Evolutionary conservation across 164 flowering plant genomes (phyloP).

Genomic region (Chimonanthus praecox): DNA sequence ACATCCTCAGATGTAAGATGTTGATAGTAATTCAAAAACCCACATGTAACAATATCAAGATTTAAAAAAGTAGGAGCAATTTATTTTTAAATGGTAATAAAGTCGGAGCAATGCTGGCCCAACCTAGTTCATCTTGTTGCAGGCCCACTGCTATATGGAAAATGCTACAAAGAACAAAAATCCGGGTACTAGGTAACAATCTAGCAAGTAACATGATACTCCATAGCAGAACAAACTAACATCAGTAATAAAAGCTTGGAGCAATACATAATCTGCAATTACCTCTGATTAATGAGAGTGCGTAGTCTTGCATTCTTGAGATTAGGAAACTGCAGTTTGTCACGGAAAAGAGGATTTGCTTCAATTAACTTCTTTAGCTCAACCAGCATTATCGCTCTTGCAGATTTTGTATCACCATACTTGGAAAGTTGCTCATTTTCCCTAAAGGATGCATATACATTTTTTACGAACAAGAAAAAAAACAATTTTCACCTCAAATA

Average conservation of each 20-base stretch:
- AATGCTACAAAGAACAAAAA: not conserved
- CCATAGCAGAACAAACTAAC: not conserved
- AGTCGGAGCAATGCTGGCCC: too few species aligned
- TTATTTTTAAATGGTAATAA: not conserved
- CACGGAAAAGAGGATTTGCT: slow-evolving; percentile 61
- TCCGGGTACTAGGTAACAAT: too few species aligned
- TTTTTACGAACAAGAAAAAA: not conserved
- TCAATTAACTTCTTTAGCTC: slow-evolving; percentile 61
- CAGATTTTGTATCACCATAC: slow-evolving; percentile 59
- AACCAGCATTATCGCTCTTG: slow-evolving; percentile 49
- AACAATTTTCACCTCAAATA: too few species aligned
- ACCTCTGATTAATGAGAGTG: slow-evolving; percentile 56
- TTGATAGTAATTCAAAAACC: too few species aligned
- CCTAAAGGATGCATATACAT: slow-evolving; percentile 19
- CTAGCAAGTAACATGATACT: too few species aligned
- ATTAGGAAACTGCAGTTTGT: slow-evolving; percentile 48
- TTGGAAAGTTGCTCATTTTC: slow-evolving; percentile 60
- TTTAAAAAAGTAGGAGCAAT: not conserved
- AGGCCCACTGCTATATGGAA: not conserved
- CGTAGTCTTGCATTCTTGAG: slow-evolving; percentile 45
- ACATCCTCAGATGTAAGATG: not conserved
- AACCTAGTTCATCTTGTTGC: not conserved
- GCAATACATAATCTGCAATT: not conserved
- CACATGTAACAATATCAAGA: not conserved
- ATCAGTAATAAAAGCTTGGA: not conserved